Evolutionary conservation across 1,139 yeast species (phyloP), one percentile per base, ranked within the genome.

Genomic region (Debaryomyces psychrophilus): DNA sequence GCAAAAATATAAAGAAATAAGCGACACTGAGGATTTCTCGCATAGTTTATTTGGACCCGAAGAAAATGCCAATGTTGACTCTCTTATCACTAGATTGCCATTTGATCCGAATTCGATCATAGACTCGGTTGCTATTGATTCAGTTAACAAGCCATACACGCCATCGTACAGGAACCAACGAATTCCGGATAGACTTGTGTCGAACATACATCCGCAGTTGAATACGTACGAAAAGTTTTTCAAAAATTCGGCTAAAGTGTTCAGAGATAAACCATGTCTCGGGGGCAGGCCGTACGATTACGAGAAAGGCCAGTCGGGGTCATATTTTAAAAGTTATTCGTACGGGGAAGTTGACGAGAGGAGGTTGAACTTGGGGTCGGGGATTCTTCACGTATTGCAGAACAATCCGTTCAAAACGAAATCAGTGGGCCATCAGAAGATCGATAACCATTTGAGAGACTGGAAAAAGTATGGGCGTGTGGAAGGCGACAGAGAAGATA

Each of bases 321-420:
- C 8, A 44, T 53, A 54, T 20, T 87, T 80, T 64, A 67, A 66
- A 26, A 86, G 71, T 65, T 71, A 77, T 51, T 62, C 78, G 8
- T 85, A 75, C 58, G 54, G 51, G 9, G 62, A 71, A 36, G 68
- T 79, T 8, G 65, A 68, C 26, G 52, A 60, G 41, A 69, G 83
- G 44, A 73, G 79, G 45, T 62, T 66, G 44, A 65, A 77, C 44
- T 69, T 87, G 37, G 95, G 90, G 5, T 68, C 88, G 2, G 95
- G 95, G 8, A 57, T 87, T 27, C 71, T 82, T 52, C 71, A 79
- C 41, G 63, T 80, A 11, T 76, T 82, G 44, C 61, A 63, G 33
- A 69, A 71, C 49, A 77, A 75, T 53, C 70, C 76, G 50, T 73
- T 56, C 58, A 64, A 62, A 40, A 60, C 68, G 27, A 57, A 64